phyloP scores from a whole-genome alignment of 345 rosid genomes.

The Populus simonii region DNA sequence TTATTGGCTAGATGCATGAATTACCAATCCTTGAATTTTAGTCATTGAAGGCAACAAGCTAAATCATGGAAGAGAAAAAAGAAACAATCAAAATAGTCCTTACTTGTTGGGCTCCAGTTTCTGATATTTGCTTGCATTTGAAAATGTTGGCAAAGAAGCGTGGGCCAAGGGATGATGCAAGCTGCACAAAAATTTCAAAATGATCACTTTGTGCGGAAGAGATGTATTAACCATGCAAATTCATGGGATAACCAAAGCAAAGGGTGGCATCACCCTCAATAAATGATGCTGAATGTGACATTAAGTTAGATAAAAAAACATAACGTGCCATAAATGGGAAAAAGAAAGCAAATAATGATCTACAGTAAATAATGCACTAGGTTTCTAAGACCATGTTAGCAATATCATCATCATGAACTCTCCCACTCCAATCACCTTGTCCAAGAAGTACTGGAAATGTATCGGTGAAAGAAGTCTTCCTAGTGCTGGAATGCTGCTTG shows the following conservation, averaged over 20 bases:
- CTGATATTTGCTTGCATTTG: conserved; percentile 95
- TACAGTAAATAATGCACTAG: neutral
- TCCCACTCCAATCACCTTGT: conserved; percentile 47
- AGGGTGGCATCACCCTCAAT: neutral
- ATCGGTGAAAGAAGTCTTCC: conserved; percentile 67
- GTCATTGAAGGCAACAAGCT: neutral
- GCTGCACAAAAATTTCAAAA: conserved; percentile 48
- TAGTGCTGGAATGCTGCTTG: conserved; percentile 55
- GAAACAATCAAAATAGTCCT: neutral
- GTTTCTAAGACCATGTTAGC: neutral
- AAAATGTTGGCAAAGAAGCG: conserved; percentile 89
- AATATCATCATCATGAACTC: neutral
- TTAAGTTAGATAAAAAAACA: neutral
- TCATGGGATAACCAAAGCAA: no score
- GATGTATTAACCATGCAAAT: neutral
- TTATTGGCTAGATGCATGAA: neutral
- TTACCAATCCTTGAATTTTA: neutral
- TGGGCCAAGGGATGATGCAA: conserved; percentile 97
- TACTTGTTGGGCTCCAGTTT: conserved; percentile 99
- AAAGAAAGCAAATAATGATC: neutral
- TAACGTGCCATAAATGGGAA: neutral
- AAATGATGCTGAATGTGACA: neutral
- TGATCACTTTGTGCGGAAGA: neutral
- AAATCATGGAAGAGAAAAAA: neutral
- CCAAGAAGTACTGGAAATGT: conserved; percentile 76